These are phyloP conservation scores for Symbiodinium natans DNA, from an alignment of 73 alveolate genomes.

Conservation along the genomic window DNA sequence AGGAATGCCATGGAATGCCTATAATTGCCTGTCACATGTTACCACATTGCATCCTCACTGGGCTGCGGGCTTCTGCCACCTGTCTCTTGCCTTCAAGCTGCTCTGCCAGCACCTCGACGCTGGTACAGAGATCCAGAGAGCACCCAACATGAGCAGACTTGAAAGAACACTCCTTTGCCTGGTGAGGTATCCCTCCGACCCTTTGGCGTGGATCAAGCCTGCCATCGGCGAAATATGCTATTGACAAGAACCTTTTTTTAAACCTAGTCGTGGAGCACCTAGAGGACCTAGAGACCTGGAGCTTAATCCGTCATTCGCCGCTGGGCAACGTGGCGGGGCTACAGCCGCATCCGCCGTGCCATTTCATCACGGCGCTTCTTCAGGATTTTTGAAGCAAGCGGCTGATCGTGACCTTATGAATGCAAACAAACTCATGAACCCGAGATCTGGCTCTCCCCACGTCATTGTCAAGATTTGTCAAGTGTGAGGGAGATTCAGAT, in stretches of 20 bases:
- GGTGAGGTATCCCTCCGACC: slow-evolving; percentile 87
- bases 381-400: slow-evolving; percentile 73
- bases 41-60: no score
- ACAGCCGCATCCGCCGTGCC: slow-evolving; percentile 91
- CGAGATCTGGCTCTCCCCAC: no score
- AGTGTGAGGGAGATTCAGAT: no score
- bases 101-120: not conserved
- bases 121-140: no score
- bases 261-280: not conserved
- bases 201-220: slow-evolving; percentile 92
- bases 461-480: no score
- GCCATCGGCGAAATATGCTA: not conserved
- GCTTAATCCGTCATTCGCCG: not conserved
- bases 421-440: no score
- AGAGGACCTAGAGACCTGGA: not conserved
- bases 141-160: no score
- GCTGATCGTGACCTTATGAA: slow-evolving; percentile 61
- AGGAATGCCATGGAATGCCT: no score
- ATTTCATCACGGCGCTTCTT: slow-evolving; percentile 93
- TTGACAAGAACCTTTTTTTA: no score
- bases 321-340: not conserved
- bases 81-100: not conserved
- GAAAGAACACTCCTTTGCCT: no score
- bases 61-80: not conserved
- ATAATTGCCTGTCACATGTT: no score